Evolutionary conservation across 2,329 filamentous ascomycete genomes (phyloP), one percentile per base, ranked within the genome.

Genomic region (Paraconiothyrium brasiliense): DNA sequence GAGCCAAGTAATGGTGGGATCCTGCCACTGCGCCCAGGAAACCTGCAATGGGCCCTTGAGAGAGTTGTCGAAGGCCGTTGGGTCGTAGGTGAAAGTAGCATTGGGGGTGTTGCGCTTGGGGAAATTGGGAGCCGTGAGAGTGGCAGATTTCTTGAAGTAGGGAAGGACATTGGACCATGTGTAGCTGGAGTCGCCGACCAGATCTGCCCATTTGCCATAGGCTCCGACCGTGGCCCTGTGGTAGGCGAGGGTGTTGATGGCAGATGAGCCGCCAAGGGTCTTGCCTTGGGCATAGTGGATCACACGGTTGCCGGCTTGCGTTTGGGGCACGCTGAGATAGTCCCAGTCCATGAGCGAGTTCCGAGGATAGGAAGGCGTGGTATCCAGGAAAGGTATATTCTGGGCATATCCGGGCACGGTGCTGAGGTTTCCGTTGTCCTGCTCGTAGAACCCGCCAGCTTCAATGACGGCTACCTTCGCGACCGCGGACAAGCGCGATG

Each of bases 251-350:
- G 63, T 65, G 41, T 75, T 75, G 2, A 68, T 59, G 1, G 70
- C 71, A 14, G 71, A 74, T 20, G 68, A 69, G 9, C 74, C 73
- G 32, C 75, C 75, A 3, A 78, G 59, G 2, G 70, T 72, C 49
- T 77, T 75, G 14, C 75, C 75, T 47, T 71, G 69, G 9, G 72
- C 72, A 60, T 77, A 77, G 54, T 75, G 74, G 10, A 76, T 68
- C n/a, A 61, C 63, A 9, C 72, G 66, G 20, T 67, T 65, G 9
- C 63, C 62, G 11, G 66, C 63, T 3, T 61, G 62, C 1, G 54
- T 34, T 47, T 73, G 71, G 1, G 70, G 65, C 10, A 62, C 61
- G 2, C 72, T 71, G 0, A 70, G n/a, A 11, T 75, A 63, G 27
- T 67, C 68, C 72, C 73, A 77, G 49, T 77, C 75, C 13, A 76